Evolutionary conservation across 1,284 basidiomycete species (phyloP).

Genomic region (Ceratobasidium sp.): DNA sequence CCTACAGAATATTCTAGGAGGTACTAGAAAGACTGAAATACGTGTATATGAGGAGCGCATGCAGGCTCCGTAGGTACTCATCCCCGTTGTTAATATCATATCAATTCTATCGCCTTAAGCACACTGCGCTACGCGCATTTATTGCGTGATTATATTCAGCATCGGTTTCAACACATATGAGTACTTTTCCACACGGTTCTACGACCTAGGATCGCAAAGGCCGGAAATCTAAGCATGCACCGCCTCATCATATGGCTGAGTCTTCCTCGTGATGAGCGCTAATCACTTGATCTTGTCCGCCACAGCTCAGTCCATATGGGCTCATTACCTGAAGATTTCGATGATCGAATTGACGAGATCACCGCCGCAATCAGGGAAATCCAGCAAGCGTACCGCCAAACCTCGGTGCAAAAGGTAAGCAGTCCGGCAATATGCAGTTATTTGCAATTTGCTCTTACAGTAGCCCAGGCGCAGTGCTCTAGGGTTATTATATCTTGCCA

Average conservation of each 20-base stretch:
- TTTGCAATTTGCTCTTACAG: no score
- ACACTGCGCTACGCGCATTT: no score
- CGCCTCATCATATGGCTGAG: neutral
- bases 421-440: neutral
- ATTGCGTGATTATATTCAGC: no score
- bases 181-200: no score
- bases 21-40: no score
- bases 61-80: no score
- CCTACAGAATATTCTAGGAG: no score
- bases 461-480: neutral
- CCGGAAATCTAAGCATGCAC: neutral
- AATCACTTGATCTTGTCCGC: neutral
- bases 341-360: constrained; percentile 1
- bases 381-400: neutral
- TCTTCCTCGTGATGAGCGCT: neutral
- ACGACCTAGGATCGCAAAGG: no score
- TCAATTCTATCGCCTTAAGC: no score
- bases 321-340: constrained; percentile 1
- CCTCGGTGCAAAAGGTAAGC: constrained; percentile 8
- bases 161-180: no score
- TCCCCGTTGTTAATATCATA: no score
- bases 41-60: no score
- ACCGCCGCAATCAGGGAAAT: neutral
- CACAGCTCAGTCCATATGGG: neutral
- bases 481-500: constrained; percentile 2